phyloP scores from a whole-genome alignment of 179 eudicot genomes.

The Spinacia oleracea region DNA sequence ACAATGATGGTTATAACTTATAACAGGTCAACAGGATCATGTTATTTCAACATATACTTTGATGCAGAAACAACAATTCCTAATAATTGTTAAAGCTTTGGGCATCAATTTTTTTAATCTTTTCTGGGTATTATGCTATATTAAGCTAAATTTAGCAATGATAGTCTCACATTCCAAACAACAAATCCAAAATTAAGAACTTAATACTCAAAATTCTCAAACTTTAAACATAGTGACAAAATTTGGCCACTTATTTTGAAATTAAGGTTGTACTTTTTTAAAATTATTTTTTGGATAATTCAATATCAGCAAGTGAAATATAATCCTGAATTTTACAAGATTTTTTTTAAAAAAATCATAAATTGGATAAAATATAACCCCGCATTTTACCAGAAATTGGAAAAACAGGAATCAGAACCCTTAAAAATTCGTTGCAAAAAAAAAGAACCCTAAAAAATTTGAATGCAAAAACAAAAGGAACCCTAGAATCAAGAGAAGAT shows the following conservation, averaged over 20 bases:
- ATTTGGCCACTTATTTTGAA: not conserved
- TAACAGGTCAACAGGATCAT: not conserved
- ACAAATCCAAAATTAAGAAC: not conserved
- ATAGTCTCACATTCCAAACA: not conserved
- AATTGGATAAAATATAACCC: not conserved
- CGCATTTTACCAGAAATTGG: not conserved
- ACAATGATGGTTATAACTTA: too few relatives aligned
- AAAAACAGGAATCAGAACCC: slow-evolving; percentile 23
- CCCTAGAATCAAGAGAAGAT: not conserved
- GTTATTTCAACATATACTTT: not conserved
- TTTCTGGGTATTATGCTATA: not conserved
- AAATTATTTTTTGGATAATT: too few relatives aligned
- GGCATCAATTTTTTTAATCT: not conserved
- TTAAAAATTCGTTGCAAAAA: not conserved
- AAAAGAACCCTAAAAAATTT: slow-evolving; percentile 9
- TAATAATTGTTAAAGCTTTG: not conserved
- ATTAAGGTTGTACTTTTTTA: not conserved
- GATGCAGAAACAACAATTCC: not conserved
- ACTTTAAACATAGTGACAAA: not conserved
- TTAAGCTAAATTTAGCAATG: not conserved
- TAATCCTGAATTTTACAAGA: not conserved
- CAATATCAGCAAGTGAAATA: too few relatives aligned
- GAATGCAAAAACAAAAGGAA: not conserved
- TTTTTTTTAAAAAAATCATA: too few relatives aligned
- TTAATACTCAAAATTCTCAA: not conserved